Percentiles rank a stretch among this genome's conserved stretches.
phyloP scores from a whole-genome alignment of 2,329 filamentous ascomycete species.

The Pseudopyricularia javanii region DNA sequence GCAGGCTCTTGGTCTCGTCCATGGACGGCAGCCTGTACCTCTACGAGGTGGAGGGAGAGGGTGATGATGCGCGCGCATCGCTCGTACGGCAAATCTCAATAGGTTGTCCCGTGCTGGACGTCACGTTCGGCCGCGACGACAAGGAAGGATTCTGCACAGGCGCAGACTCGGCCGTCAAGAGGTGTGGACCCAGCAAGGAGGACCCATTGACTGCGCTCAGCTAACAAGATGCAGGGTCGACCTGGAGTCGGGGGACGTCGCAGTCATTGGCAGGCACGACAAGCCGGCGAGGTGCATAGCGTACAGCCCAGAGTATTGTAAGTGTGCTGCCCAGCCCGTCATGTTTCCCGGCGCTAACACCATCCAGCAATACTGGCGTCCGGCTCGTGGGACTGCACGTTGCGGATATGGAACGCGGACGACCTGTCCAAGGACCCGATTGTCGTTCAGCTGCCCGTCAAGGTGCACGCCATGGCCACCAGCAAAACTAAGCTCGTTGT shows the following conservation, averaged over 20 bases:
- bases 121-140: constrained; percentile 78
- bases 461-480: constrained; percentile 77
- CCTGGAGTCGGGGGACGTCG: constrained; percentile 59
- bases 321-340: constrained; percentile 11
- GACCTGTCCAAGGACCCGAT: constrained; percentile 41
- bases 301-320: constrained; percentile 63
- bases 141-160: constrained; percentile 77
- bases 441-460: constrained; percentile 62
- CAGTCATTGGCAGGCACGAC: constrained; percentile 64
- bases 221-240: constrained; percentile 37
- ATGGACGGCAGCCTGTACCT: constrained; percentile 91
- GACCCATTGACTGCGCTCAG: background rate
- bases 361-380: constrained; percentile 61
- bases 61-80: constrained; percentile 44
- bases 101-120: constrained; percentile 75
- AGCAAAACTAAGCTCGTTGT: constrained; percentile 76
- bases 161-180: constrained; percentile 75
- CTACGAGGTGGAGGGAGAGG: constrained; percentile 57
- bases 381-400: constrained; percentile 83
- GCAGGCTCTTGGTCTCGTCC: constrained; percentile 75
- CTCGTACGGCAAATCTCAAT: constrained; percentile 67
- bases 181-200: constrained; percentile 28
- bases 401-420: constrained; percentile 67
- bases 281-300: constrained; percentile 73
- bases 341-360: background rate